These are phyloP conservation scores for Geotrichum bryndzae DNA, from an alignment of 1,139 yeast genomes.

Conservation along the genomic window DNA sequence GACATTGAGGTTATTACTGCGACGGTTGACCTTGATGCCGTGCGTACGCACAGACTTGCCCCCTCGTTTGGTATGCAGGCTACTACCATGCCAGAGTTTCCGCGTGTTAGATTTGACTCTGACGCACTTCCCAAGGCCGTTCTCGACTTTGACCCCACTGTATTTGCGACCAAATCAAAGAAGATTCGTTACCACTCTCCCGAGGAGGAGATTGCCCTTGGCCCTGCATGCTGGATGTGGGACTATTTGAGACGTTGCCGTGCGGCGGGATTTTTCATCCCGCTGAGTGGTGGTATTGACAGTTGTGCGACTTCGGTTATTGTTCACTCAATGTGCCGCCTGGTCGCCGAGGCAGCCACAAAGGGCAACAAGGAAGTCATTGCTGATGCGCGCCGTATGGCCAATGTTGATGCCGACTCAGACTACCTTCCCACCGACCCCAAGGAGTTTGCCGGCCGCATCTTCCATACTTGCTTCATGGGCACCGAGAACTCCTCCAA, in stretches of 20 bases:
- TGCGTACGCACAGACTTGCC: constrained; percentile 71
- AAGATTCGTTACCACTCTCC: constrained; percentile 66
- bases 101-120: constrained; percentile 49
- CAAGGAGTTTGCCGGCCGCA: constrained; percentile 62
- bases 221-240: constrained; percentile 99
- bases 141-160: constrained; percentile 51
- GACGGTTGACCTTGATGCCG: constrained; percentile 88
- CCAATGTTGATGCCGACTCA: constrained; percentile 41
- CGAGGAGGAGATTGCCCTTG: constrained; percentile 92
- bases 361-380: constrained; percentile 69
- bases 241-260: constrained; percentile 87
- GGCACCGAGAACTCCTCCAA: constrained; percentile 87
- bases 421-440: constrained; percentile 68
- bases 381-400: constrained; percentile 60
- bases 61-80: constrained; percentile 71
- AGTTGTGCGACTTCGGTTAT: constrained; percentile 96
- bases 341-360: constrained; percentile 63
- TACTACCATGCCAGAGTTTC: constrained; percentile 46
- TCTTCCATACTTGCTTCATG: constrained; percentile 91
- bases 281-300: constrained; percentile 95
- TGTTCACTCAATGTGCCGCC: constrained; percentile 87
- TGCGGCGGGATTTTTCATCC: constrained; percentile 86
- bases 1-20: constrained; percentile 95
- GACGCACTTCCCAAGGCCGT: constrained; percentile 19
- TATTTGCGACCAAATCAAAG: constrained; percentile 52